Evolutionary conservation across 2,329 filamentous ascomycete species (phyloP).

Genomic region (Escovopsis sp.): DNA sequence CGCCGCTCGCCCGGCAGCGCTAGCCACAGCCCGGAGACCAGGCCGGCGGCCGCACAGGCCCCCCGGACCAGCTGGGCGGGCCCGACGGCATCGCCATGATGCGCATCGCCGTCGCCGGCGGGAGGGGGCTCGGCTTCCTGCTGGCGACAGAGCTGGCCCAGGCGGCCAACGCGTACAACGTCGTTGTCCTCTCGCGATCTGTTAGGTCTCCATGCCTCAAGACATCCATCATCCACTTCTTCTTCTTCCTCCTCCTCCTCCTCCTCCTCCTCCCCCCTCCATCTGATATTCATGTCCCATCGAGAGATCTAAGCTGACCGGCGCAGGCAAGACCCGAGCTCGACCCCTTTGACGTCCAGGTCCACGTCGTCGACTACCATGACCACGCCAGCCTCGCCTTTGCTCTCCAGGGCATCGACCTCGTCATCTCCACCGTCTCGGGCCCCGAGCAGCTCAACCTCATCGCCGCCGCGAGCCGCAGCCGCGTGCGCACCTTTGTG

Average conservation of each 20-base stretch:
- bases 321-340: slow-evolving; percentile 39
- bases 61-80: neutral
- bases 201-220: slow-evolving; percentile 12
- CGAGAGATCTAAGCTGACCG: neutral
- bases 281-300: no score
- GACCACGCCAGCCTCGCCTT: slow-evolving; percentile 43
- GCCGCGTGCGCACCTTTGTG: slow-evolving; percentile 52
- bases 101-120: slow-evolving; percentile 35
- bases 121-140: slow-evolving; percentile 29
- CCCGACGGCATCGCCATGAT: slow-evolving; percentile 20
- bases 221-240: slow-evolving; percentile 1
- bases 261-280: no score
- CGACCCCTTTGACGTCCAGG: slow-evolving; percentile 44
- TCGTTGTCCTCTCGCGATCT: slow-evolving; percentile 53
- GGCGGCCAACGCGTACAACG: slow-evolving; percentile 43
- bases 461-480: slow-evolving; percentile 54
- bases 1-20: neutral
- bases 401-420: slow-evolving; percentile 55
- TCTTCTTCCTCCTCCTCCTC: slow-evolving; percentile 9
- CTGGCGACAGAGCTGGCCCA: slow-evolving; percentile 41
- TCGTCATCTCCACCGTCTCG: slow-evolving; percentile 60
- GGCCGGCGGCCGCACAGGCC: slow-evolving; percentile 5
- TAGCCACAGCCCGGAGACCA: slow-evolving; percentile 4
- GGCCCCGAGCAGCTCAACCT: slow-evolving; percentile 52
- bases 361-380: slow-evolving; percentile 54